These are phyloP conservation scores for Euphorbia schlechtendalii DNA, from an alignment of 441 rosid genomes.

Conservation along the genomic window DNA sequence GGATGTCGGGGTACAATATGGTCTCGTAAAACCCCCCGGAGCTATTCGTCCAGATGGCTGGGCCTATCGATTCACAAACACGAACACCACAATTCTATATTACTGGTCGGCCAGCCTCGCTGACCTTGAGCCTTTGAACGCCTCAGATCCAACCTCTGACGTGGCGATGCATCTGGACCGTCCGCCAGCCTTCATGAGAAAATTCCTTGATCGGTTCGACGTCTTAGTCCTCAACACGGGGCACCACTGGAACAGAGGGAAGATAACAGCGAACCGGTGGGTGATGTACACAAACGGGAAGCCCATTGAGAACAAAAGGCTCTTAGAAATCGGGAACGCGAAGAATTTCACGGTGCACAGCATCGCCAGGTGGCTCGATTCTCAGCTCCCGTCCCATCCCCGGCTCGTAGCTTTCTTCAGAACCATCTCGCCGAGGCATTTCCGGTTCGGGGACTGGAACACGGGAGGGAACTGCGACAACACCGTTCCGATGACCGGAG, in stretches of 20 bases:
- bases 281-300: conserved; percentile 31
- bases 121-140: conserved; percentile 30
- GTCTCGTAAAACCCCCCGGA: conserved; percentile 24
- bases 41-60: conserved; percentile 33
- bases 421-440: conserved; percentile 39
- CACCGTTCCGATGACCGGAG: conserved; percentile 27
- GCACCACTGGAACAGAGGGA: conserved; percentile 40
- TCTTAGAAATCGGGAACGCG: conserved; percentile 26
- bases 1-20: conserved; percentile 31
- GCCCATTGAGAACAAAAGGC: conserved; percentile 22
- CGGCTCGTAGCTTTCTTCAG: conserved; percentile 29
- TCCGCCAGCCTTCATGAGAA: conserved; percentile 32
- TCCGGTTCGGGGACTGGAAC: conserved; percentile 38
- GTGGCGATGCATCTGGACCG: conserved; percentile 43
- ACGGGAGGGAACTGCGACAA: conserved; percentile 36
- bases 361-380: conserved; percentile 34
- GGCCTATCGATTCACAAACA: conserved; percentile 33
- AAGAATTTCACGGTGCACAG: conserved; percentile 33
- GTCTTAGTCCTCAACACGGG: conserved; percentile 37
- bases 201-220: conserved; percentile 21
- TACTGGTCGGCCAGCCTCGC: conserved; percentile 41
- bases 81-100: conserved; percentile 38
- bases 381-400: conserved; percentile 25
- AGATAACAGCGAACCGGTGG: conserved; percentile 29
- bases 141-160: conserved; percentile 20